Evolutionary conservation across 2,329 filamentous ascomycete genomes (phyloP).

Genomic region (Xylariaceae sp.): DNA sequence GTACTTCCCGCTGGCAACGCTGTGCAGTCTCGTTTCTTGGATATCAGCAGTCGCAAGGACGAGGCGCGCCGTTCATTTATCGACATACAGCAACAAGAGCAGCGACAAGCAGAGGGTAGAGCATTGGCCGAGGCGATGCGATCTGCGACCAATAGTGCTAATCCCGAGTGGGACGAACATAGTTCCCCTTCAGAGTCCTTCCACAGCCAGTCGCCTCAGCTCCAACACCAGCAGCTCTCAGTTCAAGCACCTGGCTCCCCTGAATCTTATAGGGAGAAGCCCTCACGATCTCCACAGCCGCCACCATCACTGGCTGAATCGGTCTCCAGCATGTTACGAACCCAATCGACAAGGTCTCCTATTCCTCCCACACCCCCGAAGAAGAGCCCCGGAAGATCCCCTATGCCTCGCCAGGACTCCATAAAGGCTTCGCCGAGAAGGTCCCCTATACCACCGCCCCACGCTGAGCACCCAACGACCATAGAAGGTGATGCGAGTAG

Average conservation of each 20-base stretch:
- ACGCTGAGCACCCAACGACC: conserved; percentile 14
- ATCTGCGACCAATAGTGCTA: conserved; percentile 30
- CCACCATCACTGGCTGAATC: conserved; percentile 24
- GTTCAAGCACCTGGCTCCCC: conserved; percentile 21
- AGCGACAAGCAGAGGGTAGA: conserved; percentile 57
- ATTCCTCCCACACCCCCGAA: conserved; percentile 17
- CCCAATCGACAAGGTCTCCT: conserved; percentile 26
- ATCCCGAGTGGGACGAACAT: conserved; percentile 31
- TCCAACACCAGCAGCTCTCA: conserved; percentile 8
- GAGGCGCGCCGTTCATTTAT: conserved; percentile 56
- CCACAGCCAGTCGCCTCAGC: conserved; percentile 17
- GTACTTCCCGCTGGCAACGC: conserved; percentile 32
- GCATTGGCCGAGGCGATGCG: conserved; percentile 52
- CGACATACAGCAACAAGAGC: conserved; percentile 55
- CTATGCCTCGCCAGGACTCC: conserved; percentile 10
- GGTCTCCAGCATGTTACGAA: conserved; percentile 23
- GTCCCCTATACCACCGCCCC: conserved; percentile 14
- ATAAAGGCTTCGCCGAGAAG: conserved; percentile 9
- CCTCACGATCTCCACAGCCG: conserved; percentile 16
- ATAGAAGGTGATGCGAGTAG: conserved; percentile 17
- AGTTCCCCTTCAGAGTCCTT: conserved; percentile 28
- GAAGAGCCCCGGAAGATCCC: conserved; percentile 14
- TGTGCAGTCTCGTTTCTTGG: conserved; percentile 33
- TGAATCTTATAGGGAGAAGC: conserved; percentile 18
- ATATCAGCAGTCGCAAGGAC: conserved; percentile 37